Evolutionary conservation across 2,329 filamentous ascomycete genomes (phyloP), one percentile per base, ranked within the genome.

Genomic region (Plenodomus tracheiphilus): DNA sequence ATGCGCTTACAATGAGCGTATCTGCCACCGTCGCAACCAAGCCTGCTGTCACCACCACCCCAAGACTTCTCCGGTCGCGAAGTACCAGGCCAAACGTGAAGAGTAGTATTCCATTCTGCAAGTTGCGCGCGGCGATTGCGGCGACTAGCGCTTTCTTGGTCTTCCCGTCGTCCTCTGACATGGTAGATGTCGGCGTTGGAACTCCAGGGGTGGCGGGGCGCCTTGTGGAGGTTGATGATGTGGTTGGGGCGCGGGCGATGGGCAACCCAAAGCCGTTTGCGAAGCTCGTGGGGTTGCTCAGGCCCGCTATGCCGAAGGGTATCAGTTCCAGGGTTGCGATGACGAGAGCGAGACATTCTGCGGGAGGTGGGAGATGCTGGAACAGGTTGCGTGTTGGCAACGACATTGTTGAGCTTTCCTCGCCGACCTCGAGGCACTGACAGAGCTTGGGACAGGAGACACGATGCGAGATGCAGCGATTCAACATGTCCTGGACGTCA

Each of bases 61-160:
- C 61, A 13, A 64, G 38, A 43, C 59, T 62, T 37, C 54, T 53
- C 9, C 61, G 56, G 32, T 64, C 61, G 21, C 54, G 47, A 16
- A 64, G 21, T 4, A 64, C 39, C 34, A 64, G 17, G 1, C 61
- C 61, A 35, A 64, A 64, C 1, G 50, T 55, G 4, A 60, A 48
- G 2, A 64, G 21, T 1, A 64, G 32, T 1, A 64, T 36, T 1
- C 61, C 59, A 8, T 64, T 64, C 22, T 64, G 61, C 4, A 61
- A 38, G 19, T 64, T 64, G 5, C 61, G 61, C 28, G 59, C 61
- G 36, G 61, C 61, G 34, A 64, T 61, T 1, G 61, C 61, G 13
- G 56, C 55, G 10, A 62, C 58, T 10, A 64, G 41, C 6, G 61
- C 61, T 37, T 58, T 56, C 39, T 61, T 59, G 0, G 55, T 64